Percentiles rank a stretch among this genome's conserved stretches.
Conservation (phyloP, 2,329 filamentous ascomycete genomes). For the Beauveria asiatica region DNA sequence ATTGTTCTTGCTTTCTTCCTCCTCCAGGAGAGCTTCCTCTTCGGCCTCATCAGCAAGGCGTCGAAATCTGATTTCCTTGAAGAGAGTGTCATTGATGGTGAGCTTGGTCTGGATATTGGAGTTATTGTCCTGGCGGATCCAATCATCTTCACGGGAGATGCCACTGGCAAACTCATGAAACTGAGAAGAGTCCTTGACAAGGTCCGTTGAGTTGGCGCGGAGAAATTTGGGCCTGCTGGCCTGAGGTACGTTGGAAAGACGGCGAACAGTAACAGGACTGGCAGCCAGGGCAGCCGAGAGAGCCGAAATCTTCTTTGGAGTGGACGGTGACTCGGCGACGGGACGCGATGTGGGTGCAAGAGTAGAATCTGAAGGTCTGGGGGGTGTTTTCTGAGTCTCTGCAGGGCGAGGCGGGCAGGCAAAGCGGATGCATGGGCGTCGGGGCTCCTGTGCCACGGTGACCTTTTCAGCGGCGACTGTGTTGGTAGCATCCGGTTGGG, state of each 20-base stretch:
- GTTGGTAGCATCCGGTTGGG: conserved; percentile 24
- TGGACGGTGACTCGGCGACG: conserved; percentile 16
- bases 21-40: conserved; percentile 71
- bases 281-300: conserved; percentile 18
- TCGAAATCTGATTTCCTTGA: conserved; percentile 83
- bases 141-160: conserved; percentile 75
- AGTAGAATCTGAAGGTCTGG: conserved; percentile 14
- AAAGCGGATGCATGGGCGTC: conserved; percentile 65
- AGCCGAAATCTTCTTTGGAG: conserved; percentile 22
- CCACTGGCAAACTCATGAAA: conserved; percentile 94
- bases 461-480: conserved; percentile 26
- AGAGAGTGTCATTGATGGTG: conserved; percentile 81
- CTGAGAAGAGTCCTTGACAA: conserved; percentile 47
- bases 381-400: conserved; percentile 31
- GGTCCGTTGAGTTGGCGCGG: conserved; percentile 40
- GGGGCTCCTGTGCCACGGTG: conserved; percentile 30
- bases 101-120: conserved; percentile 59
- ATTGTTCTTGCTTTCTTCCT: conserved; percentile 47
- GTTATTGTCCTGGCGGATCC: conserved; percentile 62
- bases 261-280: conserved; percentile 14
- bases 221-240: conserved; percentile 36
- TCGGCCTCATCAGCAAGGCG: conserved; percentile 83
- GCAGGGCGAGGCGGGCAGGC: conserved; percentile 54
- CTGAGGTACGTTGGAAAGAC: conserved; percentile 17
- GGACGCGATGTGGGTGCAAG: not conserved